Conservation (phyloP, 164 flowering plant genomes). For the Umbellularia californica region DNA sequence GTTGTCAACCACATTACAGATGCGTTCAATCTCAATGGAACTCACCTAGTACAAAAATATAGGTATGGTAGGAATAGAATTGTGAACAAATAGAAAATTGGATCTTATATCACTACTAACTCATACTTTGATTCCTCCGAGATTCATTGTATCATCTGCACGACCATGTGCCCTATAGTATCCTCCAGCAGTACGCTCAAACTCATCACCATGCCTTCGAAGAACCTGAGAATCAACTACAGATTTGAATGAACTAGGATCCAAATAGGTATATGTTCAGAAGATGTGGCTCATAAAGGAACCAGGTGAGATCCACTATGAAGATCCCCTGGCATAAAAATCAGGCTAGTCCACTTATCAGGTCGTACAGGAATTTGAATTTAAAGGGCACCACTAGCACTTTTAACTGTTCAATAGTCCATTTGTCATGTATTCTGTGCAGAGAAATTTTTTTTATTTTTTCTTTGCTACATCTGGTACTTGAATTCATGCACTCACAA, state of each 20-base stretch:
- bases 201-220: slow-evolving; percentile 92
- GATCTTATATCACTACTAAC: not conserved
- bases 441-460: not conserved
- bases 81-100: not conserved
- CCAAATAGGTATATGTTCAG: not conserved
- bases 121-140: slow-evolving; percentile 93
- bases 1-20: slow-evolving; percentile 60
- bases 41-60: slow-evolving; percentile 52
- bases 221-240: slow-evolving; percentile 43
- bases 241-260: not conserved
- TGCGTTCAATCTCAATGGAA: slow-evolving; percentile 89
- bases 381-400: too few relatives aligned
- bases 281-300: not conserved
- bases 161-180: slow-evolving; percentile 96
- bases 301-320: not conserved
- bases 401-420: not conserved
- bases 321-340: not conserved
- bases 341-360: not conserved
- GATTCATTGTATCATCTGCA: slow-evolving; percentile 99
- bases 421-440: not conserved
- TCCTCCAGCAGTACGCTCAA: slow-evolving; percentile 77
- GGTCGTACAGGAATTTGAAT: not conserved
- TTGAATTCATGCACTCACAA: too few relatives aligned
- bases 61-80: not conserved
- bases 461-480: too few relatives aligned